Base-by-base conservation (phyloP, 169 alveolate genomes). In the Ichthyophthirius multifiliis region DNA sequence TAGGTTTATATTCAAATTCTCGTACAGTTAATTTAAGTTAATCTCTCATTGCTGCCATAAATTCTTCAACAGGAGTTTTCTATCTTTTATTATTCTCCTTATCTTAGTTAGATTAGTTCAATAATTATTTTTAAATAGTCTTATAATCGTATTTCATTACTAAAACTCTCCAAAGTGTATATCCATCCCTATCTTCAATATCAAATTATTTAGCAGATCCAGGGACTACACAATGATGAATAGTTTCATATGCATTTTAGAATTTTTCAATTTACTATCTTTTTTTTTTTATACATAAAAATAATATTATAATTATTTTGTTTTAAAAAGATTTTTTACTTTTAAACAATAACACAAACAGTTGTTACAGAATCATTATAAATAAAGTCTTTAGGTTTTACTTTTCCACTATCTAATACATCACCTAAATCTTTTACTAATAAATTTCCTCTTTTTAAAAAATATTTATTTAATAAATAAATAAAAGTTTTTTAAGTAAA, bases 141-240 rank as follows among this genome's bases (percentile, higher is more conserved):
- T 27, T 55, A 27, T 55, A 41, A 12, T 81, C 46, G 16, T 55
- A 39, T 10, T 62, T 84, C 39, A 85, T 31, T 5, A 89, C 78
- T 5, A 85, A 84, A 4, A 89, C 76, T 83, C 94, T 85, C 75
- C 82, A 80, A 1, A 89, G 31, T 13, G 77, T 82, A 27, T 77
- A 74, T 6, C 85, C 87, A 30, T 89, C 94, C 30, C 79, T 89
- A 45, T 89, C 94, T 55, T 83, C 89, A 48, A 77, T 55, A 20
- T 67, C 78, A 1, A 65, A 18, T 23, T 75, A 64, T 78, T 67
- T 80, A n/a, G 86, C 88, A 20, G 87, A 64, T 37, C 84, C 45
- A 47, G 94, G 94, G 5, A 89, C 90, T n/a, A 83, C 92, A 15
- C 67, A 64, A 62, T 87, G 80, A 41, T 34, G 35, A 47, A 71